A percentile compares a stretch with the other conserved stretches of the same genome.
Conservation (phyloP, 2,329 filamentous ascomycete species). For the Chalaropsis ovoidea region DNA sequence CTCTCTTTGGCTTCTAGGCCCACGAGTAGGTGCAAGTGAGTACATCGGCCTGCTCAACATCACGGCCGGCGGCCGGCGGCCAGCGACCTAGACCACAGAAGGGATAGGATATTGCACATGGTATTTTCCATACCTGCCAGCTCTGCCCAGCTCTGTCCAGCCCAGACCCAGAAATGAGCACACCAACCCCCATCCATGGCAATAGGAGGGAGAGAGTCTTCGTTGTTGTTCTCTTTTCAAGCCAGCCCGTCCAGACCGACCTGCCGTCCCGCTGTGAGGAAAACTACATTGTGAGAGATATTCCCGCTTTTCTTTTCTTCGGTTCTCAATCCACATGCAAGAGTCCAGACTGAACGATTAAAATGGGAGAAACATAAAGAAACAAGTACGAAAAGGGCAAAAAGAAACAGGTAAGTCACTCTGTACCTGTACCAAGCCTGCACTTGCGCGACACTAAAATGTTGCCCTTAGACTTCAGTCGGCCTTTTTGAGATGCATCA, state of each 20-base stretch:
- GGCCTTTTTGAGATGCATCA: conserved; percentile 9
- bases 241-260: no score
- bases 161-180: no score
- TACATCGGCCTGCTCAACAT: no score
- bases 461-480: conserved; percentile 16
- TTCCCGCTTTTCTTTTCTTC: not conserved
- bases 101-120: no score
- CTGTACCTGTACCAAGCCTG: conserved; percentile 1
- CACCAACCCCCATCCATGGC: no score
- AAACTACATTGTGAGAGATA: no score
- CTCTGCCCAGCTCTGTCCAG: no score
- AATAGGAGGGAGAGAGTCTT: no score
- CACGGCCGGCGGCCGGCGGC: not conserved
- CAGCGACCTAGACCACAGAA: not conserved
- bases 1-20: not conserved
- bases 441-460: conserved; percentile 1
- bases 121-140: no score
- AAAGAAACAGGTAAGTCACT: not conserved
- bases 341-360: not conserved
- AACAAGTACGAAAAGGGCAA: not conserved
- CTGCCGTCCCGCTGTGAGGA: no score
- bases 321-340: not conserved
- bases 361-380: not conserved
- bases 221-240: no score
- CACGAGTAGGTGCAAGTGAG: no score